Evolutionary conservation across 345 rosid genomes (phyloP), one percentile per base, ranked within the genome.

Genomic region (Lagerstroemia speciosa): DNA sequence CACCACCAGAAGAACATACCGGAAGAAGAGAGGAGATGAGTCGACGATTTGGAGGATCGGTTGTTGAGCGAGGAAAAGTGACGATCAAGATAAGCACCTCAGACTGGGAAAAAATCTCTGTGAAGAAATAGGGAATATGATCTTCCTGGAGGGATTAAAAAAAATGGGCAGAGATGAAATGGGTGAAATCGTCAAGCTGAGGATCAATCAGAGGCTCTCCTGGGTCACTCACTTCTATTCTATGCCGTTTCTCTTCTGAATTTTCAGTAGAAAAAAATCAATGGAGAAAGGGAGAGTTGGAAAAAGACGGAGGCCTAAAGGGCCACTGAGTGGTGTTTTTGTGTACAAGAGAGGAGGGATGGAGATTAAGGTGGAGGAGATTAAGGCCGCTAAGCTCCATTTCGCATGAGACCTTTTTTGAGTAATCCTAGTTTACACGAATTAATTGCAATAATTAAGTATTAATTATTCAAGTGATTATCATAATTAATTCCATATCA

Each of bases 301-400:
- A 60, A 58, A 29, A 29, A 6, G 55, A 69, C 64, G 40, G 58
- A 12, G 65, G 43, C 62, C 64, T 40, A 58, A 22, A 65, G 43
- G 53, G 65, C 71, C 64, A 60, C 11, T 67, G 60, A 57, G 71
- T 9, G 55, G 26, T 36, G 46, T 10, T 29, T n/a, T 4, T n/a
- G n/a, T n/a, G n/a, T n/a, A n/a, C n/a, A n/a, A n/a, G n/a, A n/a
- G n/a, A n/a, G 53, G 68, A 30, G 26, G 68, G 16, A 31, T 20
- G 68, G 69, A 48, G 61, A 67, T 67, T 67, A 67, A 67, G 69
- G 60, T n/a, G 2, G 12, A 53, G 3, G n/a, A 53, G 24, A 30
- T 24, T 4, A 45, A 45, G 43, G 43, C 43, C 29, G 24, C 60
- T 53, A n/a, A 53, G 7, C 60, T 3, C 60, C 29, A 2, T 38